Evolutionary conservation across 1,284 basidiomycete species (phyloP).

Genomic region (Afroboletus lepidellus): DNA sequence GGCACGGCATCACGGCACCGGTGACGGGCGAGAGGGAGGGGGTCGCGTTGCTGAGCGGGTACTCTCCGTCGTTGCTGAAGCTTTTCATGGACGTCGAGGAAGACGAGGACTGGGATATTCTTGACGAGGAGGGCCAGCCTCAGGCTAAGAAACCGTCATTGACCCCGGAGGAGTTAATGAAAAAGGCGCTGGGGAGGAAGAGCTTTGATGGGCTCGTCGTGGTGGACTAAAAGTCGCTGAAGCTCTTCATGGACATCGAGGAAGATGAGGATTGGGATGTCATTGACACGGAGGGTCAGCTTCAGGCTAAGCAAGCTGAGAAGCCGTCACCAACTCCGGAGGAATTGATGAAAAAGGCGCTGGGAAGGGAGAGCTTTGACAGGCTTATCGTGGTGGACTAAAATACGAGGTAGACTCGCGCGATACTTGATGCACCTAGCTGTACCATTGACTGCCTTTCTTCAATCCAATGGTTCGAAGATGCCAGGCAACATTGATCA

Average conservation of each 20-base stretch:
- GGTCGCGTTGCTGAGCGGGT: constrained; percentile 67
- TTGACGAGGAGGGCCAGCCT: constrained; percentile 29
- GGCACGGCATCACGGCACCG: constrained; percentile 39
- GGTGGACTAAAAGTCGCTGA: constrained; percentile 55
- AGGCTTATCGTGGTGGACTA: constrained; percentile 43
- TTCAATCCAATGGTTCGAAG: too few species aligned
- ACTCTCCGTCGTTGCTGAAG: constrained; percentile 67
- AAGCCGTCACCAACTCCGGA: constrained; percentile 45
- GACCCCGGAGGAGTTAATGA: constrained; percentile 52
- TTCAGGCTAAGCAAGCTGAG: constrained; percentile 17
- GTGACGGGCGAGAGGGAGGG: constrained; percentile 54
- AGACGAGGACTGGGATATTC: constrained; percentile 37
- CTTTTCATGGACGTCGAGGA: constrained; percentile 60
- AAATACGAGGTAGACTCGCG: constrained; percentile 1
- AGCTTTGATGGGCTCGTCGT: constrained; percentile 52
- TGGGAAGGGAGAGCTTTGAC: constrained; percentile 49
- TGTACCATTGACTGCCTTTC: too few species aligned
- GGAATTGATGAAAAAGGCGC: constrained; percentile 53
- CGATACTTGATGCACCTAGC: too few species aligned
- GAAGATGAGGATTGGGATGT: constrained; percentile 37
- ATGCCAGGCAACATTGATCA: too few species aligned
- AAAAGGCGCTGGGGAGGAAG: constrained; percentile 48
- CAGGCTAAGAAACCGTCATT: constrained; percentile 36
- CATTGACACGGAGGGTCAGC: constrained; percentile 31
- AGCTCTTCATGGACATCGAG: constrained; percentile 64